Evolutionary conservation across 1,284 basidiomycete species (phyloP).

Genomic region (Ustilago xerochloae): DNA sequence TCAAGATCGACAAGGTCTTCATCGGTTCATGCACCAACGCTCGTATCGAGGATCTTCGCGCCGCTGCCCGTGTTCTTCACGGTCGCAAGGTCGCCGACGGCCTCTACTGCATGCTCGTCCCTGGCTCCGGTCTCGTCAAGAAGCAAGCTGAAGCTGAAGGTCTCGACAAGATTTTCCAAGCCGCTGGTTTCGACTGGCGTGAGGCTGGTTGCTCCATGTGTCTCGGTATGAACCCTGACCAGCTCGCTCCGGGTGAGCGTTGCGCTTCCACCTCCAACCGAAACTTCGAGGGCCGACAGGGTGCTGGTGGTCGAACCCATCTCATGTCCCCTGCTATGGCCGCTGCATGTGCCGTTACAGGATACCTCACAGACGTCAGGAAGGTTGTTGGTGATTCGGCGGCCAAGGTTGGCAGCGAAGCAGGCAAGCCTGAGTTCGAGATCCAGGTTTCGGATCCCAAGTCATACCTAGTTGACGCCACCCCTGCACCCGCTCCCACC

Average conservation of each 20-base stretch:
- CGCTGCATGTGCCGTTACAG: constrained; percentile 64
- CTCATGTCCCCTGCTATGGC: constrained; percentile 67
- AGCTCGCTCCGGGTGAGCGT: constrained; percentile 65
- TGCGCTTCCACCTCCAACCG: constrained; percentile 68
- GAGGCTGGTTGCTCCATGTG: constrained; percentile 68
- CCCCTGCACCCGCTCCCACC: constrained; percentile 40
- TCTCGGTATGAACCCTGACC: constrained; percentile 68
- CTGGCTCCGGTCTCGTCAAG: constrained; percentile 66
- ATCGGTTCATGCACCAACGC: constrained; percentile 68
- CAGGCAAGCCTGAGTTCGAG: constrained; percentile 51
- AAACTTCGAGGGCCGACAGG: constrained; percentile 67
- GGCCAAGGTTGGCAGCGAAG: constrained; percentile 49
- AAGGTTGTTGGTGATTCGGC: constrained; percentile 50
- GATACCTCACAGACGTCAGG: constrained; percentile 67
- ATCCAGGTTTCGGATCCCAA: constrained; percentile 59
- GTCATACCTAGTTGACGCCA: constrained; percentile 54
- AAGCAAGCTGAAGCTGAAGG: constrained; percentile 68
- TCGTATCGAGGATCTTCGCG: constrained; percentile 66
- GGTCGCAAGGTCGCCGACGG: constrained; percentile 61
- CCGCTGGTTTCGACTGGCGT: constrained; percentile 67
- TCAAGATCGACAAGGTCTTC: constrained; percentile 68
- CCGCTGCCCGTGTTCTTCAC: constrained; percentile 63
- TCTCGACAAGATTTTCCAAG: constrained; percentile 66
- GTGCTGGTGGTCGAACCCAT: constrained; percentile 65
- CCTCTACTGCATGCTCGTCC: constrained; percentile 66